Evolutionary conservation across 768 basidiomycete genomes (phyloP).

Genomic region (Kwoniella sp.): DNA sequence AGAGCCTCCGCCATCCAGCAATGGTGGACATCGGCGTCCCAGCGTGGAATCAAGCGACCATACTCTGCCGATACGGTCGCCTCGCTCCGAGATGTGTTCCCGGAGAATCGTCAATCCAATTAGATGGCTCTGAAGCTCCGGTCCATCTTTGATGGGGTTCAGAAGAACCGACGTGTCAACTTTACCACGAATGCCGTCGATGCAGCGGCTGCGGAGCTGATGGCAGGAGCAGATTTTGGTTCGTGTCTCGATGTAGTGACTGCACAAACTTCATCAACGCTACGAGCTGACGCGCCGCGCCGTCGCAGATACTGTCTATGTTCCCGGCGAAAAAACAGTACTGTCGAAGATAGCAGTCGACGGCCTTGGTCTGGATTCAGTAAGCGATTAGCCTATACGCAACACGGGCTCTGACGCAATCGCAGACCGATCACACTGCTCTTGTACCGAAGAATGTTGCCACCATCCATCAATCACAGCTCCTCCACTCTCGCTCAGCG

Average conservation of each 20-base stretch:
- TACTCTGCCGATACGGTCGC: conserved; percentile 77
- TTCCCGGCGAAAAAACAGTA: conserved; percentile 89
- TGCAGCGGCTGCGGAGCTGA: conserved; percentile 56
- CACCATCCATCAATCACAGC: conserved; percentile 82
- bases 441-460: conserved; percentile 96
- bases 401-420: too few relatives aligned
- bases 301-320: conserved; percentile 69
- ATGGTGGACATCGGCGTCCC: conserved; percentile 75
- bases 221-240: conserved; percentile 52
- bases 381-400: conserved; percentile 59
- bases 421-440: conserved; percentile 79
- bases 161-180: conserved; percentile 63
- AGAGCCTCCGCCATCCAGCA: conserved; percentile 43
- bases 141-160: conserved; percentile 61
- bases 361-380: conserved; percentile 13
- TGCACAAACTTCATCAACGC: neutral
- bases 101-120: conserved; percentile 70
- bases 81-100: conserved; percentile 81
- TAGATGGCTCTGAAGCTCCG: conserved; percentile 84
- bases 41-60: conserved; percentile 66
- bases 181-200: conserved; percentile 93
- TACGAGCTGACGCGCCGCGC: too few relatives aligned
- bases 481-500: conserved; percentile 69
- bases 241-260: neutral
- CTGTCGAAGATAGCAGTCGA: conserved; percentile 39